These are phyloP conservation scores for Bryoglossum gracile DNA, from an alignment of 495 filamentous ascomycete species.

Conservation along the genomic window DNA sequence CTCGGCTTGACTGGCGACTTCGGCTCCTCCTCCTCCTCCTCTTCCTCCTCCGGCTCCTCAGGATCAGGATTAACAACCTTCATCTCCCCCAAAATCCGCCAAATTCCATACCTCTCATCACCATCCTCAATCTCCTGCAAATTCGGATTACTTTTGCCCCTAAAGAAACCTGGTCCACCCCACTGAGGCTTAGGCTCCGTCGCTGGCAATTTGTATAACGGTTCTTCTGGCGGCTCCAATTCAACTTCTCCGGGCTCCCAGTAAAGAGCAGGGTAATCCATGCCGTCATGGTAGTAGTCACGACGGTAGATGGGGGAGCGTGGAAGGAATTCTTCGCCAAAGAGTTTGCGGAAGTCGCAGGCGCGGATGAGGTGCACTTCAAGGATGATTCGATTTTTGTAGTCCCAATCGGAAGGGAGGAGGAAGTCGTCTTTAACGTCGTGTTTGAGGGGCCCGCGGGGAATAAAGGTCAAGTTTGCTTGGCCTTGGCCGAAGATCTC, in stretches of 20 bases:
- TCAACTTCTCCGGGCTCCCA: neutral
- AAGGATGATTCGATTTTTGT: neutral
- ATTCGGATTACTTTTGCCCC: neutral
- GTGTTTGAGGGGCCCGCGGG: neutral
- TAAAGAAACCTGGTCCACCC: neutral
- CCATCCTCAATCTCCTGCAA: neutral
- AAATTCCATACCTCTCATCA: neutral
- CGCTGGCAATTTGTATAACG: neutral
- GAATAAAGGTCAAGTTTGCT: neutral
- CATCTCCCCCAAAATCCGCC: neutral
- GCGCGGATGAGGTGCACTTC: neutral
- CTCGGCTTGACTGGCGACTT: no score
- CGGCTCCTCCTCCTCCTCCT: neutral
- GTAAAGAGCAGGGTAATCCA: neutral
- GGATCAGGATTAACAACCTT: no score
- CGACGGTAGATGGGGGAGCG: neutral
- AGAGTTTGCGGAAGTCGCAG: neutral
- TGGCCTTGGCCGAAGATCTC: neutral
- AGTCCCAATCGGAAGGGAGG: neutral
- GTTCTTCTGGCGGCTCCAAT: neutral
- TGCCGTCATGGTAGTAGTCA: neutral
- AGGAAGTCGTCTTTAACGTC: neutral
- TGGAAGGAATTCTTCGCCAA: neutral
- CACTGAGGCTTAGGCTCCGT: neutral
- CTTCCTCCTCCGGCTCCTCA: neutral